phyloP scores from a whole-genome alignment of 2,329 filamentous ascomycete genomes.

The Cryphonectria nitschkei region DNA sequence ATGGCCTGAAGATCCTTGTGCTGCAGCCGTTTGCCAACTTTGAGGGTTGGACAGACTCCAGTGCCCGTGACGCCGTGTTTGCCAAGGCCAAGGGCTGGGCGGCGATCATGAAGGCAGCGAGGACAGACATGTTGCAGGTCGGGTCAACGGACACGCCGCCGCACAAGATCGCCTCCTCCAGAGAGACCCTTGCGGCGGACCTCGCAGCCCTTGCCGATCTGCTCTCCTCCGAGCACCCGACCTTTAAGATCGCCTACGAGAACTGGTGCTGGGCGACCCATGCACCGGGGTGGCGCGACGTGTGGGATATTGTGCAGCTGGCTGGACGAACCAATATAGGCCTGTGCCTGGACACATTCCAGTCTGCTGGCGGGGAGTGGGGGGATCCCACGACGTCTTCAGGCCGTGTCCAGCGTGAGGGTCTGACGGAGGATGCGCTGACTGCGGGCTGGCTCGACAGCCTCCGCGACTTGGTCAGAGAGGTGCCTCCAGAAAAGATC shows the following conservation, averaged over 20 bases:
- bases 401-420: constrained; percentile 57
- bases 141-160: constrained; percentile 58
- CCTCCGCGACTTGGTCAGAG: constrained; percentile 57
- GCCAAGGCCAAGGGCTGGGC: constrained; percentile 68
- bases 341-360: constrained; percentile 78
- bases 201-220: constrained; percentile 67
- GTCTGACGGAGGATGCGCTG: constrained; percentile 46
- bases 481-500: constrained; percentile 70
- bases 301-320: constrained; percentile 68
- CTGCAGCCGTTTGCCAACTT: constrained; percentile 78
- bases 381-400: constrained; percentile 69
- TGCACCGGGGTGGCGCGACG: constrained; percentile 68
- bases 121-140: constrained; percentile 73
- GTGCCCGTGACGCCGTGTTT: constrained; percentile 65
- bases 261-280: constrained; percentile 83
- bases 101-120: constrained; percentile 69
- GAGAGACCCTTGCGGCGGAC: constrained; percentile 60
- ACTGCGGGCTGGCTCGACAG: constrained; percentile 55
- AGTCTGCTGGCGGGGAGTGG: constrained; percentile 73
- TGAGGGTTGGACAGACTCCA: constrained; percentile 70
- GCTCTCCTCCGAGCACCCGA: constrained; percentile 50
- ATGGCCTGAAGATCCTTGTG: constrained; percentile 67
- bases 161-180: constrained; percentile 57
- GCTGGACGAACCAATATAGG: constrained; percentile 70
- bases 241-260: constrained; percentile 71